phyloP scores from a whole-genome alignment of 306 rosid genomes.

The Crataegus laevigata region DNA sequence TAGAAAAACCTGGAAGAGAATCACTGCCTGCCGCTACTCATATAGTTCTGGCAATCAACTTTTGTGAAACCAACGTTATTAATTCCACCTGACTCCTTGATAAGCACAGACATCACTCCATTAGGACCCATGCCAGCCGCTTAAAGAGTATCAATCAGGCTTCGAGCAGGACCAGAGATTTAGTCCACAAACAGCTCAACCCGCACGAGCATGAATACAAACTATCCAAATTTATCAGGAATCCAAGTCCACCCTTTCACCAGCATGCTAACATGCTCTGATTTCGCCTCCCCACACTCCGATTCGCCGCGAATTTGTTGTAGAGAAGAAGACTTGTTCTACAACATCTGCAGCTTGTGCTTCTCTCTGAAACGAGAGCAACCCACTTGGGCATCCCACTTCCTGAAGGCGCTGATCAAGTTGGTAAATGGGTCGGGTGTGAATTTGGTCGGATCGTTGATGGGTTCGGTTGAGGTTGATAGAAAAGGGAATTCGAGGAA shows the following conservation, averaged over 20 bases:
- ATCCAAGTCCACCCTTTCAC: constrained; percentile 97
- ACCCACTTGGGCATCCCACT: constrained; percentile 78
- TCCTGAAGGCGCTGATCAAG: constrained; percentile 51
- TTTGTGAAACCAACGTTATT: constrained; percentile 33
- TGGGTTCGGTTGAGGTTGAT: constrained; percentile 22
- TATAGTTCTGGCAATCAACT: constrained; percentile 40
- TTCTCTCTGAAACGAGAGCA: constrained; percentile 52
- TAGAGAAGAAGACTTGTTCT: constrained; percentile 37
- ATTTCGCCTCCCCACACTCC: constrained; percentile 31
- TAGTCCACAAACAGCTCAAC: constrained; percentile 93
- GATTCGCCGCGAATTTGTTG: constrained; percentile 33
- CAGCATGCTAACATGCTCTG: constrained; percentile 56
- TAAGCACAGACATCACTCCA: constrained; percentile 35
- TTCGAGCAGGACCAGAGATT: constrained; percentile 44
- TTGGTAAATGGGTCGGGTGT: constrained; percentile 46
- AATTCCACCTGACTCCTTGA: constrained; percentile 25
- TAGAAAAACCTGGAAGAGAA: too few species aligned
- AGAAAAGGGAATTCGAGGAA: constrained; percentile 55
- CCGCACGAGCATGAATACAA: constrained; percentile 78
- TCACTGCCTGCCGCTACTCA: constrained; percentile 35
- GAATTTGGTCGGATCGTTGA: constrained; percentile 14
- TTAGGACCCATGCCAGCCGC: constrained; percentile 38
- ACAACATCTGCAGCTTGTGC: constrained; percentile 3
- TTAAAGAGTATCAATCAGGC: constrained; percentile 32
- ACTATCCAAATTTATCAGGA: constrained; percentile 88